A percentile compares a stretch with the other conserved stretches of the same genome.
phyloP scores from a whole-genome alignment of 805 yeast species.

The Ogataea parapolymorpha region DNA sequence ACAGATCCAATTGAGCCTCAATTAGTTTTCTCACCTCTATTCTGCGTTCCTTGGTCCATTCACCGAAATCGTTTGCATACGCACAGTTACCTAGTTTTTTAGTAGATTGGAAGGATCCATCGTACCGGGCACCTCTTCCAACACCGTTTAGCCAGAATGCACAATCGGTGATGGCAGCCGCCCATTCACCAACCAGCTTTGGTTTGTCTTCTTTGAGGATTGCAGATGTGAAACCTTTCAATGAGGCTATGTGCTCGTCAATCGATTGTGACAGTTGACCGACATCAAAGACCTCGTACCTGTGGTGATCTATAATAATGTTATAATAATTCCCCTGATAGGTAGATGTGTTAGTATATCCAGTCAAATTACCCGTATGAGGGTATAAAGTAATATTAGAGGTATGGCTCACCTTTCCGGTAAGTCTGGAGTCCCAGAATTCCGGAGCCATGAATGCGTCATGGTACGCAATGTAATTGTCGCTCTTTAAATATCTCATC shows the following conservation, averaged over 20 bases:
- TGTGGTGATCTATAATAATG: constrained; percentile 83
- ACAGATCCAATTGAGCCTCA: constrained; percentile 60
- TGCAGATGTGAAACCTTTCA: constrained; percentile 47
- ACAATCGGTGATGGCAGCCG: constrained; percentile 70
- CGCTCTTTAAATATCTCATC: constrained; percentile 37
- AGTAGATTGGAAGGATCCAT: constrained; percentile 43
- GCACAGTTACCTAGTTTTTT: constrained; percentile 45
- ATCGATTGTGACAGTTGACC: constrained; percentile 53
- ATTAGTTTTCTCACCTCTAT: constrained; percentile 49
- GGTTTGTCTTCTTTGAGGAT: constrained; percentile 41
- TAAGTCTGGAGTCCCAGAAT: constrained; percentile 51
- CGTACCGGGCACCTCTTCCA: constrained; percentile 63
- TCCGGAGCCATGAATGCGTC: constrained; percentile 61
- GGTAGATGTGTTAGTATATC: constrained; percentile 8
- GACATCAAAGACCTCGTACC: constrained; percentile 82
- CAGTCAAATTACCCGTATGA: constrained; percentile 4
- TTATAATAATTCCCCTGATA: constrained; percentile 45
- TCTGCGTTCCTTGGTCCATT: constrained; percentile 44
- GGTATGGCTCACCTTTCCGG: constrained; percentile 12
- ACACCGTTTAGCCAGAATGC: constrained; percentile 69
- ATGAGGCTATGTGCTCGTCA: constrained; percentile 57
- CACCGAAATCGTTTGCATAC: constrained; percentile 32
- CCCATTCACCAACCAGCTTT: constrained; percentile 67
- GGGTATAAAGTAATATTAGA: constrained; percentile 7
- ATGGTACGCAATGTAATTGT: constrained; percentile 52